A percentile compares a stretch with the other conserved stretches of the same genome.
Conservation (phyloP, 331 rosid genomes). For the Malus hybrid region DNA sequence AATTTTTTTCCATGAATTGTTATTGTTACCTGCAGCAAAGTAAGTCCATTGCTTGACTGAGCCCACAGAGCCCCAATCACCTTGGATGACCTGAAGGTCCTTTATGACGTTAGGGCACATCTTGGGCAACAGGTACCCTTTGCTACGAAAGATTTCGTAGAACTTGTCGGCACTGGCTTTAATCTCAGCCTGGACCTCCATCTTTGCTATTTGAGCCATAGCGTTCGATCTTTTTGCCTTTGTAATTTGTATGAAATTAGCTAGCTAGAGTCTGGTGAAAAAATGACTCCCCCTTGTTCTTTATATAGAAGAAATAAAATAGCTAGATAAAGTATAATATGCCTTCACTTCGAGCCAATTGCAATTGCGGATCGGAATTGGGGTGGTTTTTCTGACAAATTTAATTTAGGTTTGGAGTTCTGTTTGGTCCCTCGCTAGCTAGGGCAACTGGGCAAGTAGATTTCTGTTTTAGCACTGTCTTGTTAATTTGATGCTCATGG, state of each 20-base stretch:
- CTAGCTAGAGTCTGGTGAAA: background rate
- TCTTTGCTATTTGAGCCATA: constrained; percentile 1
- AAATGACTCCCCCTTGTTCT: background rate
- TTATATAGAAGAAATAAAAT: background rate
- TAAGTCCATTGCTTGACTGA: constrained; percentile 21
- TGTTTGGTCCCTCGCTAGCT: too few species aligned
- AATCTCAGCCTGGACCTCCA: constrained; percentile 8
- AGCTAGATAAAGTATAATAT: too few species aligned
- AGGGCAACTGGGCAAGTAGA: too few species aligned
- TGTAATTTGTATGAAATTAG: background rate
- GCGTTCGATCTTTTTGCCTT: background rate
- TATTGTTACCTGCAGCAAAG: background rate
- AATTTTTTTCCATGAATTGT: background rate
- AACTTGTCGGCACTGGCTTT: constrained; percentile 11
- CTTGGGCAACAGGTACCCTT: constrained; percentile 9
- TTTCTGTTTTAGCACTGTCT: background rate
- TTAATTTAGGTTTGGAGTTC: too few species aligned
- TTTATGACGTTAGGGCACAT: constrained; percentile 19
- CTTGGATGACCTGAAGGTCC: constrained; percentile 4
- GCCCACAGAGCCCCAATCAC: constrained; percentile 18
- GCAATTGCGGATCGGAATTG: background rate
- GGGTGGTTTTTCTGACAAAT: background rate
- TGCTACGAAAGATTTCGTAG: constrained; percentile 3
- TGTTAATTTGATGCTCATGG: background rate
- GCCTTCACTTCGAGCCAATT: background rate